phyloP scores from a whole-genome alignment of 2,329 filamentous ascomycete species.

The Nigrospora osmanthi region DNA sequence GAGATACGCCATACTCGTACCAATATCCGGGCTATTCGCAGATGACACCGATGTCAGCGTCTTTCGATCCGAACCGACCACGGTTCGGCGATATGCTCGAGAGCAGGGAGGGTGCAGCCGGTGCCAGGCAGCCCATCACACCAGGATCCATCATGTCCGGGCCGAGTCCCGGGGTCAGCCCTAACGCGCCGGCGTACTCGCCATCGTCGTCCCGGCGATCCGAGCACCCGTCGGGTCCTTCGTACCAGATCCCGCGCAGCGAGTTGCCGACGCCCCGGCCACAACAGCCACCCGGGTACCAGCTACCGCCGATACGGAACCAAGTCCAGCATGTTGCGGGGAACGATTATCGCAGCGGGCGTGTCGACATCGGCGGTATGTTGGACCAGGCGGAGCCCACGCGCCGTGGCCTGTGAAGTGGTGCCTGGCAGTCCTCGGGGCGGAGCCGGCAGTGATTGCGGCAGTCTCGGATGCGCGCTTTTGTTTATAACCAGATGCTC shows the following conservation, averaged over 20 bases:
- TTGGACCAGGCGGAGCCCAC: conserved; percentile 47
- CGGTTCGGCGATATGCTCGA: conserved; percentile 24
- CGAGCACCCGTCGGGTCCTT: conserved; percentile 35
- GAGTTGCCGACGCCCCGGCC: conserved; percentile 30
- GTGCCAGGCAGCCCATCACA: conserved; percentile 20
- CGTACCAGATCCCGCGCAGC: conserved; percentile 46
- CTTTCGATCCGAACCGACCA: conserved; percentile 37
- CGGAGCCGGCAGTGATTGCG: not conserved
- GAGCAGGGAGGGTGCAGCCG: conserved; percentile 21
- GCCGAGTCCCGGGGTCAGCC: conserved; percentile 26
- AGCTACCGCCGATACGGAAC: conserved; percentile 31
- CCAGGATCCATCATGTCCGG: conserved; percentile 24
- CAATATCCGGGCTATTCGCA: conserved; percentile 32
- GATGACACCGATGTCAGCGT: conserved; percentile 35
- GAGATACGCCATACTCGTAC: conserved; percentile 34
- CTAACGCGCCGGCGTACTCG: conserved; percentile 36
- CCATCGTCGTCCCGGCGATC: conserved; percentile 37
- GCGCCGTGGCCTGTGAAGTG: conserved; percentile 12
- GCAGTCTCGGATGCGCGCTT: not conserved
- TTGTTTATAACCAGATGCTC: conserved; percentile 3
- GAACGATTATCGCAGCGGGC: conserved; percentile 30
- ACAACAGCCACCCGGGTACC: conserved; percentile 25
- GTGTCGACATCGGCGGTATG: conserved; percentile 54
- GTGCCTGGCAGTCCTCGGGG: not conserved
- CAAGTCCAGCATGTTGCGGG: conserved; percentile 17